These are phyloP conservation scores for Quercus bicolor DNA, from an alignment of 306 rosid genomes.

Conservation along the genomic window DNA sequence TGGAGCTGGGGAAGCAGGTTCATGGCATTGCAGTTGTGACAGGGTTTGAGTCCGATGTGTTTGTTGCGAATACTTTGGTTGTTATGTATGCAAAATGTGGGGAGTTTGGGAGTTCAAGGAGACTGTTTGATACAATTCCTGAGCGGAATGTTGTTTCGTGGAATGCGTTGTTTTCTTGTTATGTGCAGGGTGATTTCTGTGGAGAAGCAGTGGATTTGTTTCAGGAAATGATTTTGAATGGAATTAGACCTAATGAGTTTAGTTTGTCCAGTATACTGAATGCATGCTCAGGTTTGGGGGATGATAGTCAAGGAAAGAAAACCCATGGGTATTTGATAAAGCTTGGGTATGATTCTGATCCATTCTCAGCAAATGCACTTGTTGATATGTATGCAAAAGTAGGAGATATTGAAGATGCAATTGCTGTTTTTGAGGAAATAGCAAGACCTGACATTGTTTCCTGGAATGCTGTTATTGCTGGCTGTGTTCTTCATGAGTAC, in stretches of 20 bases:
- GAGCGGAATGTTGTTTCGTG: conserved; percentile 65
- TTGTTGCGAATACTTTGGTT: conserved; percentile 78
- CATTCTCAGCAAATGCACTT: conserved; percentile 71
- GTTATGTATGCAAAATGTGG: conserved; percentile 78
- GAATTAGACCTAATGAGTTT: conserved; percentile 68
- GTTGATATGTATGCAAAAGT: conserved; percentile 86
- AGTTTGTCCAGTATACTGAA: conserved; percentile 71
- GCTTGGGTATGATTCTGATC: conserved; percentile 64
- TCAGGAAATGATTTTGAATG: conserved; percentile 58
- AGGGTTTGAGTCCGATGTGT: conserved; percentile 72
- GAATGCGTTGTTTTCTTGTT: conserved; percentile 80
- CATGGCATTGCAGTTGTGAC: conserved; percentile 57
- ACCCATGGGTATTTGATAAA: conserved; percentile 58
- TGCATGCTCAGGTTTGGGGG: conserved; percentile 58
- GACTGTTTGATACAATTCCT: conserved; percentile 45
- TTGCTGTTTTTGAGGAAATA: conserved; percentile 56
- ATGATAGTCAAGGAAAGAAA: conserved; percentile 45
- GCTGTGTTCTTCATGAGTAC: conserved; percentile 70
- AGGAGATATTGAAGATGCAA: conserved; percentile 47
- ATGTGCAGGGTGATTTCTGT: conserved; percentile 48
- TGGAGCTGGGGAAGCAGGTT: conserved; percentile 53
- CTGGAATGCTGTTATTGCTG: conserved; percentile 89
- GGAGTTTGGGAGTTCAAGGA: conserved; percentile 60
- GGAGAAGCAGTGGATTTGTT: conserved; percentile 60
- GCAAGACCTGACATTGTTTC: conserved; percentile 65